These are phyloP conservation scores for Quercus phellos DNA, from an alignment of 331 rosid genomes.

Conservation along the genomic window DNA sequence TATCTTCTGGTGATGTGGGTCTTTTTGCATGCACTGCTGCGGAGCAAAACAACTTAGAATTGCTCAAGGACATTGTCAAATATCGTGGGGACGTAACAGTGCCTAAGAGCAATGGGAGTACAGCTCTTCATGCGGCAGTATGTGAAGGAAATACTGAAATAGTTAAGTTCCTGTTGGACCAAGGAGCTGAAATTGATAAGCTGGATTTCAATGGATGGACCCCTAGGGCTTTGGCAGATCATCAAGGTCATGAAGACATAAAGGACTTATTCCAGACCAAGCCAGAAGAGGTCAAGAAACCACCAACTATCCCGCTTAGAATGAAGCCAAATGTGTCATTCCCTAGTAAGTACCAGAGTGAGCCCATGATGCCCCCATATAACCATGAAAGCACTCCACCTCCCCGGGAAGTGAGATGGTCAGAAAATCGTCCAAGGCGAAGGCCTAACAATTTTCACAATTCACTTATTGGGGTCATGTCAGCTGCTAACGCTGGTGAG, in stretches of 20 bases:
- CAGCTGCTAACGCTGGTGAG: constrained; percentile 44
- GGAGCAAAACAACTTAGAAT: constrained; percentile 40
- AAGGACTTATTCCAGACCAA: constrained; percentile 27
- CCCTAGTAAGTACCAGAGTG: constrained; percentile 44
- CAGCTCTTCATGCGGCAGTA: constrained; percentile 62
- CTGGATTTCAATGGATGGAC: constrained; percentile 50
- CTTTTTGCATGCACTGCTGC: constrained; percentile 43
- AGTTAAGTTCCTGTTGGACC: constrained; percentile 42
- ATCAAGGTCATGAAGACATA: constrained; percentile 46
- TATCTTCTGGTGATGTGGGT: constrained; percentile 27
- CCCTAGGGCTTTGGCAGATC: constrained; percentile 50
- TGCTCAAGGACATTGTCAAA: constrained; percentile 34
- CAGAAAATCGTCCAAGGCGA: constrained; percentile 25
- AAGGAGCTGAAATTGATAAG: constrained; percentile 47
- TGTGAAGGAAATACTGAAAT: constrained; percentile 46
- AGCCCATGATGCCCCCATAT: constrained; percentile 25
- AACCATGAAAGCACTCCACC: constrained; percentile 20
- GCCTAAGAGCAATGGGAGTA: constrained; percentile 29
- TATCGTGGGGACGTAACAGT: constrained; percentile 37
- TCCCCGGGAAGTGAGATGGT: constrained; percentile 2
- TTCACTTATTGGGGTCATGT: constrained; percentile 62
- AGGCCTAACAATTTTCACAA: constrained; percentile 38
- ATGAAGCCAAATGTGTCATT: not conserved
- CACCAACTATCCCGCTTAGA: constrained; percentile 1
- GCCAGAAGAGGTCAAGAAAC: not conserved